phyloP scores from a whole-genome alignment of 1,284 basidiomycete species.

The Sphagnurus paluster region DNA sequence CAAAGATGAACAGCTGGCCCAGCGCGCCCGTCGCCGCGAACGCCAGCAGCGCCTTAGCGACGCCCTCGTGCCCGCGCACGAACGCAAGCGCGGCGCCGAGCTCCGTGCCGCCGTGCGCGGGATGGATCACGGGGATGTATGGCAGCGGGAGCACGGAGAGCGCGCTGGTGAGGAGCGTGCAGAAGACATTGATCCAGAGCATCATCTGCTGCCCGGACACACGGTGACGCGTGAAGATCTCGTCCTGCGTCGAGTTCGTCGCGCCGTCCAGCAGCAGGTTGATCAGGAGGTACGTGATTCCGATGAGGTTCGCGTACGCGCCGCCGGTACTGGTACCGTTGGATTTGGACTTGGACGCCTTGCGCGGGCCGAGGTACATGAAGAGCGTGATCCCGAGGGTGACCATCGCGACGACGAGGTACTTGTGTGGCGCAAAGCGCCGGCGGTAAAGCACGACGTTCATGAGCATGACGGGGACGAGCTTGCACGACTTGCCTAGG shows the following conservation, averaged over 20 bases:
- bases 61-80: constrained; percentile 76
- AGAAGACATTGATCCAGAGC: constrained; percentile 94
- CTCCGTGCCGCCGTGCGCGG: constrained; percentile 61
- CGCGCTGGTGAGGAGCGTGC: constrained; percentile 66
- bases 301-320: constrained; percentile 57
- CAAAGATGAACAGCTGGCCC: constrained; percentile 98
- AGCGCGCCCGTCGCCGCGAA: constrained; percentile 92
- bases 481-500: constrained; percentile 98
- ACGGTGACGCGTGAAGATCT: constrained; percentile 82
- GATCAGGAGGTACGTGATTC: constrained; percentile 74
- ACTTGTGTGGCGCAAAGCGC: constrained; percentile 91
- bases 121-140: constrained; percentile 76
- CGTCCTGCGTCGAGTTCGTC: constrained; percentile 97
- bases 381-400: constrained; percentile 94
- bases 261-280: constrained; percentile 93
- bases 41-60: constrained; percentile 77
- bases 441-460: constrained; percentile 90
- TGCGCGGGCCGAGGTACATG: constrained; percentile 82
- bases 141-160: constrained; percentile 73
- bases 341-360: constrained; percentile 43
- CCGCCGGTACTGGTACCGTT: constrained; percentile 11
- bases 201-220: constrained; percentile 98
- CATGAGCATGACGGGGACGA: constrained; percentile 95
- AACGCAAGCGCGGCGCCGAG: constrained; percentile 74
- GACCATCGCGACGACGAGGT: constrained; percentile 90